phyloP scores from a whole-genome alignment of 495 filamentous ascomycete species.

The Neurospora africana region DNA sequence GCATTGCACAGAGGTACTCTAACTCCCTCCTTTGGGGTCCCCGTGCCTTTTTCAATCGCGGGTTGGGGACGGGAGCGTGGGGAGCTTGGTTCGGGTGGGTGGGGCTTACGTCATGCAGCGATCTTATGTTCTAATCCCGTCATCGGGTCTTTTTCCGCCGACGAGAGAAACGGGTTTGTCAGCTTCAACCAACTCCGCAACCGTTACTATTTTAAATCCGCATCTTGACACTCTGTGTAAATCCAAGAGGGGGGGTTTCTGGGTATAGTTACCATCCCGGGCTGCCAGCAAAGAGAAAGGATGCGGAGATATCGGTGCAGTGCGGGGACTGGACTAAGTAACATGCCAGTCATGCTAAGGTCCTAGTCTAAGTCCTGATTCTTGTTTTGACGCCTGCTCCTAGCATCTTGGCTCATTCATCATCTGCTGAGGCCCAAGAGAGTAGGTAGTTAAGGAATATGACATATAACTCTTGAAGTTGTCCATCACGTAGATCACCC shows the following conservation, averaged over 20 bases:
- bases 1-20: not conserved
- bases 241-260: not conserved
- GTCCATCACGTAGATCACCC: not conserved
- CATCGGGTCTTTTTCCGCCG: not conserved
- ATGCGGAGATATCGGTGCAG: not conserved
- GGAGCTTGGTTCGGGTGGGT: not conserved
- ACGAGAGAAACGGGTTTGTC: not conserved
- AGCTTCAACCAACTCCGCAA: not conserved
- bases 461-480: not conserved
- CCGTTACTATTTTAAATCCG: not conserved
- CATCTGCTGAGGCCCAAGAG: not conserved
- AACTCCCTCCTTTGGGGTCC: not conserved
- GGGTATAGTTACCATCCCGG: not conserved
- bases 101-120: not conserved
- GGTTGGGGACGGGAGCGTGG: not conserved
- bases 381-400: not conserved
- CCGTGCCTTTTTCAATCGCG: not conserved
- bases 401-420: not conserved
- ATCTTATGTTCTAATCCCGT: not conserved
- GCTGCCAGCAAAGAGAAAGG: not conserved
- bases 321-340: not conserved
- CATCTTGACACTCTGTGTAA: not conserved
- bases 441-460: not conserved
- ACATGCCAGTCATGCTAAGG: not conserved
- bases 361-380: not conserved